Evolutionary conservation across 2,329 filamentous ascomycete species (phyloP), one percentile per base, ranked within the genome.

Genomic region (Lachnum nothofagi): DNA sequence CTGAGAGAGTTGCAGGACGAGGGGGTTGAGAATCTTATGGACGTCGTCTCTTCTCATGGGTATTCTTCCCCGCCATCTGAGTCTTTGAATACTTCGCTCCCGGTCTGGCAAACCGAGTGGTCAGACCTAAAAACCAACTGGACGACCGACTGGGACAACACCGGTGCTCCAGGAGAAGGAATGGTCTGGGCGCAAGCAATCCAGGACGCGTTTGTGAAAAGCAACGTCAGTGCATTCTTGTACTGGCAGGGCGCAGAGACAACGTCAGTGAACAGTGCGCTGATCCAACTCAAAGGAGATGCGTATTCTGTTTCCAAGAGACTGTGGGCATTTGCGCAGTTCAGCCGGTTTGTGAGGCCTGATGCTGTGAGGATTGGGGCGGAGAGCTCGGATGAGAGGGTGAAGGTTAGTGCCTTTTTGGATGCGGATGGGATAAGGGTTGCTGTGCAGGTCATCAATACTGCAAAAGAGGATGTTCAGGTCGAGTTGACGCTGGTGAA

Each of bases 171-270:
- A 0, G 71, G 71, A 31, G 77, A 80, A 52, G 78, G 77, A 5
- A 66, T 76, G 55, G 77, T 74, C 2, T 80, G 76, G 77, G 77
- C 77, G 1, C 73, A 74, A 55, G 73, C 75, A 54, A 72, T 80
- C 38, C 73, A 74, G 61, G 68, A 68, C 25, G 74, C 70, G 17
- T 64, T 80, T 12, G 67, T 74, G 5, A 71, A 70, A 56, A 69
- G 68, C 20, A 73, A 75, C 55, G 65, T 75, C 4, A 73, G 70
- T 6, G 77, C 70, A 0, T 79, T 78, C 56, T 65, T 80, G 4
- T 79, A 76, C 64, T 80, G 77, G 77, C 72, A 76, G 59, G 74
- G 75, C 9, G 42, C 33, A 7, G 31, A 56, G 39, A 19, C 33
- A 16, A 34, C 45, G 17, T 59, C 62, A 14, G 67, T 70, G 22